phyloP scores from a whole-genome alignment of 371 early-diverging fungal species.

The Saksenaea oblongispora region DNA sequence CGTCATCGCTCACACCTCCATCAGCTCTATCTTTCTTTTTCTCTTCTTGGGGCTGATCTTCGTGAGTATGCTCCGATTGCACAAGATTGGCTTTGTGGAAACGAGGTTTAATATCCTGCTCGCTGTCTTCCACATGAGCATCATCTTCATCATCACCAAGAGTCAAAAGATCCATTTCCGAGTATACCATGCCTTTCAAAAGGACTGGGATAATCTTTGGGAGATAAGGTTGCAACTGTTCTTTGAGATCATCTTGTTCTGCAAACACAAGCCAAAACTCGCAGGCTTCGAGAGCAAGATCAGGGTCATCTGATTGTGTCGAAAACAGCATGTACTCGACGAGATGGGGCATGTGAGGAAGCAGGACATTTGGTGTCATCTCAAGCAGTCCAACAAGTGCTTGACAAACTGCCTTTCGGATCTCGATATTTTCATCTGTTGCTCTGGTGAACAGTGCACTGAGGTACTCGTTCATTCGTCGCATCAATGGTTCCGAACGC shows the following conservation, averaged over 20 bases:
- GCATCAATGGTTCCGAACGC: constrained; percentile 58
- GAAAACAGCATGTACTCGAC: constrained; percentile 85
- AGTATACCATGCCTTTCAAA: constrained; percentile 86
- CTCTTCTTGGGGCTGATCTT: constrained; percentile 13
- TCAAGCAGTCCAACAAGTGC: constrained; percentile 78
- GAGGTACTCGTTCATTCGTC: constrained; percentile 63
- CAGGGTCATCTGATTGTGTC: constrained; percentile 67
- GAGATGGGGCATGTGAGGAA: constrained; percentile 72
- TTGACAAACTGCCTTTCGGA: constrained; percentile 81
- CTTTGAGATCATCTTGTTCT: constrained; percentile 72
- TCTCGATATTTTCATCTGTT: constrained; percentile 63
- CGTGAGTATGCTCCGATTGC: constrained; percentile 45
- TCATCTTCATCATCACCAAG: constrained; percentile 69
- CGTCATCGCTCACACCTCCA: constrained; percentile 21
- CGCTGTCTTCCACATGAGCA: constrained; percentile 66
- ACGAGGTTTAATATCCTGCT: constrained; percentile 83
- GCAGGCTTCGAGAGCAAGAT: constrained; percentile 83
- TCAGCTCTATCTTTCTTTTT: constrained; percentile 4
- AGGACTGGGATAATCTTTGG: constrained; percentile 77
- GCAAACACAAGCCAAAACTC: constrained; percentile 93
- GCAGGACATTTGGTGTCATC: constrained; percentile 66
- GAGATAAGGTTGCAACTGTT: constrained; percentile 69
- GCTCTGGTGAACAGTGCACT: constrained; percentile 71
- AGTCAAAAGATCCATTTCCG: constrained; percentile 75
- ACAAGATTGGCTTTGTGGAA: constrained; percentile 72